Base-by-base conservation (phyloP, 2,329 filamentous ascomycete species). In the Talaromyces sp. region DNA sequence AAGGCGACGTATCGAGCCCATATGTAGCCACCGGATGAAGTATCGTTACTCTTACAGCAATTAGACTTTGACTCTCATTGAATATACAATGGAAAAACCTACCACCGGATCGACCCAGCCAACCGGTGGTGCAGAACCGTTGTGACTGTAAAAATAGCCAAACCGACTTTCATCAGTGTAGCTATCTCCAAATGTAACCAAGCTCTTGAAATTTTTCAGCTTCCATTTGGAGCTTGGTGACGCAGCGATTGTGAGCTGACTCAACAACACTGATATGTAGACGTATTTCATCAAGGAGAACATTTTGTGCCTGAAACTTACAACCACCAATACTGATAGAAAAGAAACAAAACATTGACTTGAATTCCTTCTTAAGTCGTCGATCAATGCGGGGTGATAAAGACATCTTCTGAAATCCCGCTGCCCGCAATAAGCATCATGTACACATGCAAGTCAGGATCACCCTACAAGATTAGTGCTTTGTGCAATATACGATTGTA, bases 91-190 rank as follows among this genome's bases (percentile, higher is more conserved):
- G 27, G 7, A 31, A 31, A 5, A 43, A 61, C 68, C 39, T 75
- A 83, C 82, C 62, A 80, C 76, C 10, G 82, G 81, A 39, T 82
- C 75, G 13, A 80, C 74, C 75, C 80, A 85, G 50, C 89, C 90
- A 0, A 86, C 77, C 0, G 90, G 89, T 1, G 90, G 90, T 0
- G 86, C 81, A 6, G 80, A 77, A 49, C 86, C 86, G 69, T 86
- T 81, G 69, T 89, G 80, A 39, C 71, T 76, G 65, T 80, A 77
- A 72, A 93, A 89, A 73, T 91, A 92, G 10, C 73, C 72, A 10
- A 91, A 74, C 10, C 90, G 85, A 13, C 84, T 86, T 70, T 92
- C 89, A 72, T 93, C 91, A 0, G 89, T 91, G 72, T 90, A 93
- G 75, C 89, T 91, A 75, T 92, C 89, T 13, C 90, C 90, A 72